Base-by-base conservation (phyloP, 2,329 filamentous ascomycete species). In the Intubia oerlemansii region DNA sequence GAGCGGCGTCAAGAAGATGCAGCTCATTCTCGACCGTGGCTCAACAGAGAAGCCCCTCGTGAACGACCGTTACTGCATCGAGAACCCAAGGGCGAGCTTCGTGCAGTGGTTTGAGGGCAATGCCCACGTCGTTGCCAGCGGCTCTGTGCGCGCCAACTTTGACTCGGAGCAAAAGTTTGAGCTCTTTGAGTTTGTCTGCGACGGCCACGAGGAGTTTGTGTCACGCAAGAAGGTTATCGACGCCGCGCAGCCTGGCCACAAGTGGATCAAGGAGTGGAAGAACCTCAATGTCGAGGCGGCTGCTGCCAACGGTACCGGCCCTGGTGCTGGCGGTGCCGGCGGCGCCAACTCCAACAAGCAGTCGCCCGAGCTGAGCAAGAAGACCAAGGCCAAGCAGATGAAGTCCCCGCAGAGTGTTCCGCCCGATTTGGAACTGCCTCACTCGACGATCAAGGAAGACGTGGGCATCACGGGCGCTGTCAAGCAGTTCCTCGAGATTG, bases 61-160 rank as follows among this genome's bases (percentile, higher is more conserved):
- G 2, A 66, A 63, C 32, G 69, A 73, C 27, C 68, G 67, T 25
- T 70, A 77, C 41, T 72, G 72, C 39, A 73, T 93, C 14, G 75
- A 80, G 40, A 81, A 79, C 43, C 54, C 56, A 15, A 77, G 70
- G 41, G 71, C 81, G 16, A 88, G 70, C 42, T 67, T 95, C 32
- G 74, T 88, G 5, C 90, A 92, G 46, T 90, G 79, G 66, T 93
- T 85, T 43, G 68, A 77, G 29, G 80, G 76, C 36, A 76, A 74
- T 29, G 77, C 75, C 34, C 81, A 85, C 73, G 58, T 90, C 22
- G 69, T 90, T 28, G 72, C 76, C 8, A 67, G 59, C n/a, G 85
- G 85, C 24, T 69, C 62, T 5, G 53, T 95, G 16, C 70, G 72
- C 27, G 82, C 75, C 1, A 68, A 80, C 35, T 91, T 92, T 44